Base-by-base conservation (phyloP, 768 basidiomycete genomes). In the Termitomyces eurrhizus region DNA sequence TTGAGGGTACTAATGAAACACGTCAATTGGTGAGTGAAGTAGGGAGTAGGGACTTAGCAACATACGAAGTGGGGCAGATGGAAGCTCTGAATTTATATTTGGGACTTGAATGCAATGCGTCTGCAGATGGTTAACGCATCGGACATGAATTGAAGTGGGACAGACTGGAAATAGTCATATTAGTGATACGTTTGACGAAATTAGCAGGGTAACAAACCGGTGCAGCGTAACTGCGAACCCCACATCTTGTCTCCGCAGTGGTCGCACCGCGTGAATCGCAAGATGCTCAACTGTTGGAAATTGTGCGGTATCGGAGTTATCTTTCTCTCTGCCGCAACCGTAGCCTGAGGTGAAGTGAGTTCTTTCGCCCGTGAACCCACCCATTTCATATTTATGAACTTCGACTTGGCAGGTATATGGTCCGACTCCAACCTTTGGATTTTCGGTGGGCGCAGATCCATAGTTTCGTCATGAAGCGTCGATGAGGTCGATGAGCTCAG, bases 241-340 rank as follows among this genome's bases (percentile, higher is more conserved):
- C 95, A 99, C 87, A 98, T 87, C 79, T 98, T 99, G 70, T 98
- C 97, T 37, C 88, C 89, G 70, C 97, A 99, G 57, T 95, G 89
- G 67, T 98, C 97, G 70, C 97, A 99, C 45, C 92, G 83, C 33
- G 92, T 88, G 60, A 97, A 91, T 41, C 95, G 85, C 59, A 98
- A 77, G 33, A 95, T 84, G 67, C 88, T 96, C 64, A 92, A 78
- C 64, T 91, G 93, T 69, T 93, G 91, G 80, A 98, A 98, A 62
- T 81, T 83, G 71, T 99, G 97, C 59, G 91, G 88, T 39, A 80
- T 65, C 67, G 70, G 72, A 21, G 73, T 70, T 64, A 76, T 82
- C 58, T 73, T 73, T 33, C 76, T 78, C 0, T 70, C 62, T 7
- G 63, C 29, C 13, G 16, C 63, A 39, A 71, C 57, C 65, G 69